Percentiles rank a stretch among this genome's conserved stretches.
Evolutionary conservation across 2,329 filamentous ascomycete species (phyloP).

Genomic region (Pseudopithomyces chartarum): DNA sequence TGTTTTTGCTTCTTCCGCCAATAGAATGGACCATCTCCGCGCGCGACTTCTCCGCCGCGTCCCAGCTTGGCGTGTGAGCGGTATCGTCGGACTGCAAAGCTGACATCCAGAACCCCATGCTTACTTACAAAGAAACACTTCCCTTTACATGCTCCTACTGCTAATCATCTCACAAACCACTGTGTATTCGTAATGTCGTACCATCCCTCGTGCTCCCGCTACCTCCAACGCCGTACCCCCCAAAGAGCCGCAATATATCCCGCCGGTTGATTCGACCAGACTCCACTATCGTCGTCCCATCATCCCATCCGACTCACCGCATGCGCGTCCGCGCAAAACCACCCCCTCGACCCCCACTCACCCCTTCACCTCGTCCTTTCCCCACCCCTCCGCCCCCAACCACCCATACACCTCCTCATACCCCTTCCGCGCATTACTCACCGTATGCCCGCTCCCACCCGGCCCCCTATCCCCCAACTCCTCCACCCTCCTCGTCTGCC

Average conservation of each 20-base stretch:
- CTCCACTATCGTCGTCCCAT: background rate
- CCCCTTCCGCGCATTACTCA: constrained; percentile 48
- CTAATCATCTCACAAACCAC: no score
- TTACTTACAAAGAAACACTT: background rate
- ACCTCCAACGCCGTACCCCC: no score
- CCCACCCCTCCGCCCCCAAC: constrained; percentile 57
- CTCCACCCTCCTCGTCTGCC: constrained; percentile 56
- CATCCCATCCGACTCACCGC: background rate
- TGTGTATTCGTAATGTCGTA: no score
- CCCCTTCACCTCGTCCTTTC: constrained; percentile 31
- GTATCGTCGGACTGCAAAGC: no score
- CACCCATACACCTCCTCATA: constrained; percentile 57
- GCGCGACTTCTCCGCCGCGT: background rate
- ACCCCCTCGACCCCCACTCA: background rate
- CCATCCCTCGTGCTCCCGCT: no score
- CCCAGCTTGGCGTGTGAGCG: background rate
- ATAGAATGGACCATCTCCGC: background rate
- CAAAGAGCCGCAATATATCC: background rate
- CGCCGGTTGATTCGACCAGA: background rate
- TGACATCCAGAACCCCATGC: background rate
- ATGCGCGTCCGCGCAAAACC: background rate
- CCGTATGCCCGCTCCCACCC: constrained; percentile 52
- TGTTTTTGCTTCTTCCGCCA: constrained; percentile 5
- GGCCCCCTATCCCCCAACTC: constrained; percentile 61
- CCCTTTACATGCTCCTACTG: no score